A percentile compares a stretch with the other conserved stretches of the same genome.
phyloP scores from a whole-genome alignment of 2,329 filamentous ascomycete species.

The Talaromyces sp. region DNA sequence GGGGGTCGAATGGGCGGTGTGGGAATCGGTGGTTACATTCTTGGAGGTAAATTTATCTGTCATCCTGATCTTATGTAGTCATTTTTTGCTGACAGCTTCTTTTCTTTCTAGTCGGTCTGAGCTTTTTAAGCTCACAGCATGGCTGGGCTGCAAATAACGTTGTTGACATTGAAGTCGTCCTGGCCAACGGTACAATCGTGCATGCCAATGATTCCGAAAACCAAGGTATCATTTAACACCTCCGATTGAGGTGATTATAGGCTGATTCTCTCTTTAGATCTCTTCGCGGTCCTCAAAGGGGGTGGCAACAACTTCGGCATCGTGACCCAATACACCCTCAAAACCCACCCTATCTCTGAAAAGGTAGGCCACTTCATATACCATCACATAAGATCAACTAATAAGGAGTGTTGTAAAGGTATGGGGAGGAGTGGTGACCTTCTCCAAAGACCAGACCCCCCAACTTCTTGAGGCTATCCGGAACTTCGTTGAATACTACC shows the following conservation, averaged over 20 bases:
- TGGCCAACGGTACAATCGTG: constrained; percentile 44
- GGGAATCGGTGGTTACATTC: constrained; percentile 45
- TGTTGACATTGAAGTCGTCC: constrained; percentile 43
- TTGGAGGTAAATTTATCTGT: constrained; percentile 33
- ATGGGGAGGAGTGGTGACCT: constrained; percentile 46
- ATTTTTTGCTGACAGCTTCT: not conserved
- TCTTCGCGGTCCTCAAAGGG: constrained; percentile 40
- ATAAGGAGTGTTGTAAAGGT: constrained; percentile 20
- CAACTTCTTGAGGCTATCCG: constrained; percentile 28
- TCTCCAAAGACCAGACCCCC: constrained; percentile 34
- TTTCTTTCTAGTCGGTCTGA: constrained; percentile 28
- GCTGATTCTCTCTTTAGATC: constrained; percentile 21
- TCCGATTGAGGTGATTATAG: not conserved
- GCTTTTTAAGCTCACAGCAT: constrained; percentile 49
- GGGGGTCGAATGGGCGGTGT: constrained; percentile 47
- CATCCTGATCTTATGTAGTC: not conserved
- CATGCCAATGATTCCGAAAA: constrained; percentile 37
- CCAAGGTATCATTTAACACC: constrained; percentile 15
- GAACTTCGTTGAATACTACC: constrained; percentile 43
- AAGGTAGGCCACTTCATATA: constrained; percentile 16
- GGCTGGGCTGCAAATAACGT: constrained; percentile 48
- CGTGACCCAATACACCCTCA: constrained; percentile 35
- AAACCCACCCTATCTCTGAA: constrained; percentile 27
- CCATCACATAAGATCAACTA: not conserved
- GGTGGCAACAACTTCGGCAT: constrained; percentile 44